Base-by-base conservation (phyloP, 495 filamentous ascomycete species). In the Tuber melanosporum region DNA sequence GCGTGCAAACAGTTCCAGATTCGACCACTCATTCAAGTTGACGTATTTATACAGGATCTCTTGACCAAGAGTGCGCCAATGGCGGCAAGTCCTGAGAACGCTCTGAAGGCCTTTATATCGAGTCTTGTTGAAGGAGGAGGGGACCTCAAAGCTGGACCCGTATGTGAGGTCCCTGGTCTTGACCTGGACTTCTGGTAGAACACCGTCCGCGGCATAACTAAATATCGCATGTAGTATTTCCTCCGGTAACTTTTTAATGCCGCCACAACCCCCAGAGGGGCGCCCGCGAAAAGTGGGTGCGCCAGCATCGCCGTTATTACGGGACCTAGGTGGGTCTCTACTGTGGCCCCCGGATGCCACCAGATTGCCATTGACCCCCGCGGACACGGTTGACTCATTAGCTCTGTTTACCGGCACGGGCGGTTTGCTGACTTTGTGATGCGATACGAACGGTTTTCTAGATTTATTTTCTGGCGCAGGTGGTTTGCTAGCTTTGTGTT, bases 81-180 rank as follows among this genome's bases (percentile, higher is more conserved):
- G 75, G 66, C 36, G 78, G 45, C 78, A 80, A 45, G 77, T 76
- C 46, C 74, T 73, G 45, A 80, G 57, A 41, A 79, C 73, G 22
- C 77, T 75, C 42, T 49, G 57, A 39, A 80, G 77, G 52, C 78
- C 77, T 47, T 74, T 71, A 62, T 80, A 79, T 72, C 77, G 78
- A 71, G 72, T 80, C 19, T 71, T 76, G 17, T 77, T 80, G 72
- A 80, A 80, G 49, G 32, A 70, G 17, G 77, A 47, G 42, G 78
- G 77, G 15, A 75, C 71, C 47, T 71, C 79, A 70, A 80, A 80
- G 42, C 74, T 75, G 42, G 71, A 79, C 73, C 78, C 78, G 52
- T 79, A 79, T 36, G 78, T 77, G 10, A 80, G 73, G 20, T 80
- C 79, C 76, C 79, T 80, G 52, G 79, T 79, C 49, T 80, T 79